These are phyloP conservation scores for Geranium incanum DNA, from an alignment of 441 rosid genomes.

Conservation along the genomic window DNA sequence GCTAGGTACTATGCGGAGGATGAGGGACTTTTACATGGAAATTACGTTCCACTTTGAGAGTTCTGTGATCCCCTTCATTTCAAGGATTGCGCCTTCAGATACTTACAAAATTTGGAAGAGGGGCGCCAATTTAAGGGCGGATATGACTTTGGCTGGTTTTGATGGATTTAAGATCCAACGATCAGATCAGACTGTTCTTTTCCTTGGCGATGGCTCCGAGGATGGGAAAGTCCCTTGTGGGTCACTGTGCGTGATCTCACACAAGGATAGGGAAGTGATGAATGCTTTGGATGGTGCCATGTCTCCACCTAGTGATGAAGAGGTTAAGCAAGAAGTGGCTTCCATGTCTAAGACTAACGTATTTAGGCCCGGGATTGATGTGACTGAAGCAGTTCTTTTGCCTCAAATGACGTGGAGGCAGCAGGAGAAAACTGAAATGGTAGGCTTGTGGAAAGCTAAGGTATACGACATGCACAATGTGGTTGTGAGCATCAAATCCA, in stretches of 20 bases:
- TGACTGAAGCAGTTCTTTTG: slow-evolving; percentile 73
- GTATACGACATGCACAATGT: slow-evolving; percentile 97
- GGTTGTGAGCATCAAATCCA: slow-evolving; percentile 84
- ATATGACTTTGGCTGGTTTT: slow-evolving; percentile 95
- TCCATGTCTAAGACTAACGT: slow-evolving; percentile 86
- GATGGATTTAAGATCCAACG: slow-evolving; percentile 89
- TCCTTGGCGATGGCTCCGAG: slow-evolving; percentile 92
- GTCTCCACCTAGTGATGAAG: slow-evolving; percentile 70
- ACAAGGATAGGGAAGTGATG: slow-evolving; percentile 88
- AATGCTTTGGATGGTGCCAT: slow-evolving; percentile 90
- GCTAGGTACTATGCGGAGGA: slow-evolving; percentile 65
- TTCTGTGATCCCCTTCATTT: slow-evolving; percentile 86
- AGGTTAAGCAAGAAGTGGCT: slow-evolving; percentile 76
- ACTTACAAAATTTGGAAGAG: slow-evolving; percentile 91
- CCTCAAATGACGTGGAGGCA: slow-evolving; percentile 93
- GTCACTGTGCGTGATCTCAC: slow-evolving; percentile 78
- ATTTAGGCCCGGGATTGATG: slow-evolving; percentile 95
- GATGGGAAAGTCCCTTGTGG: slow-evolving; percentile 71
- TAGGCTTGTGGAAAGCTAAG: slow-evolving; percentile 84
- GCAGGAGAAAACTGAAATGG: slow-evolving; percentile 84
- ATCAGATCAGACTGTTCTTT: slow-evolving; percentile 80
- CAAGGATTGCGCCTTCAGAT: slow-evolving; percentile 92
- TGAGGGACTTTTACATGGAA: slow-evolving; percentile 98
- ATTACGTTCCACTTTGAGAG: slow-evolving; percentile 91
- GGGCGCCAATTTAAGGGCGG: slow-evolving; percentile 88